phyloP scores from a whole-genome alignment of 1,139 yeast species.

The Pichia sp. region DNA sequence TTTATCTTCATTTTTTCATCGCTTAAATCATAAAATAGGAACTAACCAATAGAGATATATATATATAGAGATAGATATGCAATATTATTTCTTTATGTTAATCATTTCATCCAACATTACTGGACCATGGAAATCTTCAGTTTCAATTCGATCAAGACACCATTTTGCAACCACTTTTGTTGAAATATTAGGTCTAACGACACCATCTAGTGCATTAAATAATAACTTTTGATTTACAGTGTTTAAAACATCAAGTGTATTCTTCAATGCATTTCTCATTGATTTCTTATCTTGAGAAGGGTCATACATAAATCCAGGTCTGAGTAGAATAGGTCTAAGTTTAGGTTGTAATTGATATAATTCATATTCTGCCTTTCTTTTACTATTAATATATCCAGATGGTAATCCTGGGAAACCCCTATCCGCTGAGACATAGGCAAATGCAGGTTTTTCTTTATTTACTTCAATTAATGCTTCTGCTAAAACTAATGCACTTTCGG shows the following conservation, averaged over 20 bases:
- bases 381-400: constrained; percentile 62
- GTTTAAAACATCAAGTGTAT: constrained; percentile 34
- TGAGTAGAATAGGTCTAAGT: constrained; percentile 54
- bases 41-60: too few relatives aligned
- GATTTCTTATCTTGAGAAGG: constrained; percentile 25
- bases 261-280: constrained; percentile 32
- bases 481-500: constrained; percentile 60
- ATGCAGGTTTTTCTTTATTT: constrained; percentile 31
- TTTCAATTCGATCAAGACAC: constrained; percentile 49
- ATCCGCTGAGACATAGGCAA: constrained; percentile 81
- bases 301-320: constrained; percentile 86
- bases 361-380: constrained; percentile 69
- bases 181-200: constrained; percentile 59
- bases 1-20: too few relatives aligned
- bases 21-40: too few relatives aligned
- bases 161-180: constrained; percentile 65
- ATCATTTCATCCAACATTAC: constrained; percentile 50
- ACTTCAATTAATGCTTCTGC: constrained; percentile 48
- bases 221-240: constrained; percentile 38
- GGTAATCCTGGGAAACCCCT: constrained; percentile 63
- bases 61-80: too few relatives aligned
- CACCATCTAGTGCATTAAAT: constrained; percentile 35
- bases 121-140: constrained; percentile 47
- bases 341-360: constrained; percentile 35
- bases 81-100: constrained; percentile 14